phyloP scores from a whole-genome alignment of 345 rosid species.

The Gossypium stocksii region DNA sequence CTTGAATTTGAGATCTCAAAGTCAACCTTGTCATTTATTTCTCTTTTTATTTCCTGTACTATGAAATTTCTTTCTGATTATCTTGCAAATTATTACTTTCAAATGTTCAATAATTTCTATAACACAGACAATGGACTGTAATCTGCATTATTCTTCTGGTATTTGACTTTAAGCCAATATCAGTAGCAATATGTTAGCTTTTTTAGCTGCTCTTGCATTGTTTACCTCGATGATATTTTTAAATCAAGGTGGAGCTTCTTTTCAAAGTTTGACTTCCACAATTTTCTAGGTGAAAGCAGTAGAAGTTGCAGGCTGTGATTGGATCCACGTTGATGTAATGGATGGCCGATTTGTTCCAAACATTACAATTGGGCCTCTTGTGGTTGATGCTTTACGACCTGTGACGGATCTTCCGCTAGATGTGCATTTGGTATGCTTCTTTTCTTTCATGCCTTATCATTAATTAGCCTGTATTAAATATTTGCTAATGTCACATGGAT shows the following conservation, averaged over 20 bases:
- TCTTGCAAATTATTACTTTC: not conserved
- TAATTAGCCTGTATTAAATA: not conserved
- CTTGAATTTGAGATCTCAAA: no score
- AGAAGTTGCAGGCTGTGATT: constrained; percentile 87
- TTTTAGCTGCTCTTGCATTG: not conserved
- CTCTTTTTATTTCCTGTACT: not conserved
- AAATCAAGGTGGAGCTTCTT: not conserved
- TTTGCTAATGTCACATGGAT: constrained; percentile 12
- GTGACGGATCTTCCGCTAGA: constrained; percentile 93
- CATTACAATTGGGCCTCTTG: constrained; percentile 93
- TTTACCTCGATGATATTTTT: not conserved
- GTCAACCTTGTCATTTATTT: no score
- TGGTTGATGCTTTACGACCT: constrained; percentile 93
- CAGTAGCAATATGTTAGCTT: not conserved
- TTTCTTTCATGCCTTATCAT: constrained; percentile 1
- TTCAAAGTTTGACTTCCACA: constrained; percentile 18
- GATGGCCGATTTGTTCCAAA: constrained; percentile 99
- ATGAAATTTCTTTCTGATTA: not conserved
- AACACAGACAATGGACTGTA: not conserved
- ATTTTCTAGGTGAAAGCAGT: constrained; percentile 78
- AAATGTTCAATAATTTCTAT: not conserved
- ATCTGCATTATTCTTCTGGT: constrained; percentile 8
- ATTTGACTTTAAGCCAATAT: not conserved
- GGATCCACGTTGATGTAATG: constrained; percentile 99
- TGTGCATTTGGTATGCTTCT: constrained; percentile 75